Evolutionary conservation across 2,329 filamentous ascomycete genomes (phyloP).

Genomic region (Calonectria naviculata): DNA sequence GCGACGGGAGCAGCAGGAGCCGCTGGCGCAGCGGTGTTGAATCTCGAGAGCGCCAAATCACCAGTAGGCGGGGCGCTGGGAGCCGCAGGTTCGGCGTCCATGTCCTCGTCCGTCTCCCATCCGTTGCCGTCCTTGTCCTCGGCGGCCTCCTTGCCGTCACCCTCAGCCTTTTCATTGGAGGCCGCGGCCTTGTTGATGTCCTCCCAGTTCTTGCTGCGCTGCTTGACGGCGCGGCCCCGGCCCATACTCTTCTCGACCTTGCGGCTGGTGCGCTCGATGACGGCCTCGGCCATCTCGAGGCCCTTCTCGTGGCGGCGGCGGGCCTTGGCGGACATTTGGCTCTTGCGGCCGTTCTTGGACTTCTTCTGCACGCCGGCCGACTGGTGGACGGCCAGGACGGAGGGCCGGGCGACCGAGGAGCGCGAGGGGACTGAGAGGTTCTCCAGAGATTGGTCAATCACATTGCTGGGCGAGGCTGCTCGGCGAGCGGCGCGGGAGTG

Average conservation of each 20-base stretch:
- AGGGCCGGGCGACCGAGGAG: conserved; percentile 59
- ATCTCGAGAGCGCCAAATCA: too few species aligned
- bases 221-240: conserved; percentile 58
- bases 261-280: conserved; percentile 67
- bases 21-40: neutral
- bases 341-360: conserved; percentile 65
- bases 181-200: conserved; percentile 61
- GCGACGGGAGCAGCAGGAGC: conserved; percentile 22
- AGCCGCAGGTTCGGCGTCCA: conserved; percentile 41
- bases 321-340: conserved; percentile 65
- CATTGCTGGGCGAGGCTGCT: conserved; percentile 75
- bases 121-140: conserved; percentile 33
- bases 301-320: conserved; percentile 66
- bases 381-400: conserved; percentile 77
- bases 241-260: conserved; percentile 68
- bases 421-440: conserved; percentile 63
- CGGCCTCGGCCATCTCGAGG: conserved; percentile 68
- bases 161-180: conserved; percentile 29
- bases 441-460: conserved; percentile 79
- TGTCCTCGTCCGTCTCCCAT: conserved; percentile 50
- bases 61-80: too few species aligned
- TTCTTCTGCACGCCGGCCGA: conserved; percentile 76
- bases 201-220: conserved; percentile 67
- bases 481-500: conserved; percentile 82
- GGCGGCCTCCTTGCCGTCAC: conserved; percentile 37